A percentile compares a stretch with the other conserved stretches of the same genome.
phyloP scores from a whole-genome alignment of 306 rosid species.

The Gleditsia sinensis region DNA sequence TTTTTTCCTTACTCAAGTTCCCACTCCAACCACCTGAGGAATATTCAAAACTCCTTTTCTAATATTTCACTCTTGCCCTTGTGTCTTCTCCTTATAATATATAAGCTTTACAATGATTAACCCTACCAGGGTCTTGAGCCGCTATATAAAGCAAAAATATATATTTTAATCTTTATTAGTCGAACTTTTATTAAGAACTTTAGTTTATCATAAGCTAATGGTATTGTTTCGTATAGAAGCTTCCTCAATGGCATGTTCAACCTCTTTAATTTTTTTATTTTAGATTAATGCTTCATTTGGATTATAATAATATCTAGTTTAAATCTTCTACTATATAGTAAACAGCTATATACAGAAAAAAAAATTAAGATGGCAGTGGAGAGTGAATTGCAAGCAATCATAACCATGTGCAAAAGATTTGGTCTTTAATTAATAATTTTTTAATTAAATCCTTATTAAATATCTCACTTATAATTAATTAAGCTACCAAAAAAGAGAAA shows the following conservation, averaged over 20 bases:
- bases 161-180: no score
- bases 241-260: conserved; percentile 26
- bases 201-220: background rate
- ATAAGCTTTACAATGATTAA: conserved; percentile 36
- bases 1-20: no score
- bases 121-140: conserved; percentile 30
- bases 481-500: conserved; percentile 24
- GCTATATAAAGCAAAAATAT: conserved; percentile 1
- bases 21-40: no score
- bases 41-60: conserved; percentile 12
- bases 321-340: conserved; percentile 22
- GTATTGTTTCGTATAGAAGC: background rate
- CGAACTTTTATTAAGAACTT: no score
- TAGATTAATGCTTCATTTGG: conserved; percentile 22
- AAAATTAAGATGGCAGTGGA: conserved; percentile 28
- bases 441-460: conserved; percentile 20
- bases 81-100: background rate
- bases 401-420: conserved; percentile 57
- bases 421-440: conserved; percentile 24
- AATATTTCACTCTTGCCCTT: conserved; percentile 6
- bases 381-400: conserved; percentile 62
- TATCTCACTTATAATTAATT: conserved; percentile 18
- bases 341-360: background rate
- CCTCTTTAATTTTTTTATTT: background rate
- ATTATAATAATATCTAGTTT: conserved; percentile 25